Evolutionary conservation across 1,284 basidiomycete species (phyloP).

Genomic region (Neotropicomus parvogracilis): DNA sequence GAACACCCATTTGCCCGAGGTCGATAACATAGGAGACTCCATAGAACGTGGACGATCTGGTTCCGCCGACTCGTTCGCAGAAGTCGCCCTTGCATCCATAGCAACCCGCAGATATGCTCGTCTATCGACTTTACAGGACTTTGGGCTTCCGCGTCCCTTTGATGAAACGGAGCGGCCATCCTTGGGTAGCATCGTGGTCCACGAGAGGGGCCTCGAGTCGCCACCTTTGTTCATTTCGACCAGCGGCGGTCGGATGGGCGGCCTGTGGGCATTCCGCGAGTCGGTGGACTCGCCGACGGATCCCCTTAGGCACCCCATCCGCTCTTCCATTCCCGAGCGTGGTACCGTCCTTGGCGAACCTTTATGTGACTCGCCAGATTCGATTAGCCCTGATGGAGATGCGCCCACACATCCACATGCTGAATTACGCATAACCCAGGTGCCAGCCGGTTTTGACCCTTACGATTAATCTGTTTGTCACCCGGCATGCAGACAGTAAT

Average conservation of each 20-base stretch:
- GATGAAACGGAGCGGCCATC: slow-evolving; percentile 11
- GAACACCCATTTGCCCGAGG: background rate
- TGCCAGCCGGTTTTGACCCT: background rate
- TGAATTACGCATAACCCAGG: background rate
- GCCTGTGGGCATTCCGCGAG: slow-evolving; percentile 2
- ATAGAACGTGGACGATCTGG: slow-evolving; percentile 5
- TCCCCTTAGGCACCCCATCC: slow-evolving; percentile 2
- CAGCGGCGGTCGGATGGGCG: background rate
- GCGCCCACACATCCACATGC: background rate
- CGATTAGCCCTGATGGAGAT: slow-evolving; percentile 8
- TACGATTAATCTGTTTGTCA: no score
- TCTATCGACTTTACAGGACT: slow-evolving; percentile 20
- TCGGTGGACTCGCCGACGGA: background rate
- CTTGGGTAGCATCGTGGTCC: slow-evolving; percentile 6
- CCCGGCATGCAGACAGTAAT: no score
- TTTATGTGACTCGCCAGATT: slow-evolving; percentile 27
- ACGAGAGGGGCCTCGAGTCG: slow-evolving; percentile 19
- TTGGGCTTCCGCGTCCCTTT: slow-evolving; percentile 27
- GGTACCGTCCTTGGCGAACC: slow-evolving; percentile 10
- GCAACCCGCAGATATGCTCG: background rate
- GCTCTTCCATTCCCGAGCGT: background rate
- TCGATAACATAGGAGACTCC: background rate
- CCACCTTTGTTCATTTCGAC: slow-evolving; percentile 11
- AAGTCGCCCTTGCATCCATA: slow-evolving; percentile 13
- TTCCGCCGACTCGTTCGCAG: slow-evolving; percentile 14